Conservation (phyloP, 768 basidiomycete species). For the Porpolomopsis calyptriformis region DNA sequence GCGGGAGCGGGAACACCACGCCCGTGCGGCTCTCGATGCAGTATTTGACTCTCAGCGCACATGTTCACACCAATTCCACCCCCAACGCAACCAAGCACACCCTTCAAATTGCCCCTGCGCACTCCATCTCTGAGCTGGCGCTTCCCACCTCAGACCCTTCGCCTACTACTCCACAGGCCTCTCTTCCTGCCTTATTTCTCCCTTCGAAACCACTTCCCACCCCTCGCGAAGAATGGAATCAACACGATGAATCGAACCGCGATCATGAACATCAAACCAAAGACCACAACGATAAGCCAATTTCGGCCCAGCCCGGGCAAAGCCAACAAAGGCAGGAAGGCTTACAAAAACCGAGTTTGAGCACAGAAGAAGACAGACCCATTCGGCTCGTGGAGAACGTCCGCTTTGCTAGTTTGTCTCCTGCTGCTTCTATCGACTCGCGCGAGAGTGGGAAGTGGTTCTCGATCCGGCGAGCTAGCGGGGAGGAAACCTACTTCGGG, state of each 20-base stretch:
- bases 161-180: constrained; percentile 2
- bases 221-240: no score
- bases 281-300: neutral
- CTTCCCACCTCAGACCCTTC: constrained; percentile 14
- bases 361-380: constrained; percentile 27
- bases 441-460: neutral
- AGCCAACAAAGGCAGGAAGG: no score
- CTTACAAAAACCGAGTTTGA: constrained; percentile 13
- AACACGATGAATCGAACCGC: no score
- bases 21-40: constrained; percentile 7
- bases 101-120: constrained; percentile 39
- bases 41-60: neutral
- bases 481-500: neutral
- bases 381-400: constrained; percentile 47
- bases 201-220: constrained; percentile 2
- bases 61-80: constrained; percentile 10
- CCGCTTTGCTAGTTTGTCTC: constrained; percentile 25
- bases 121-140: constrained; percentile 33
- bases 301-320: no score
- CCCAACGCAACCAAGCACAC: constrained; percentile 3
- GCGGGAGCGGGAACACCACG: constrained; percentile 14
- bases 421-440: neutral
- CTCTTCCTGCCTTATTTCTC: constrained; percentile 4
- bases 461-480: constrained; percentile 1
- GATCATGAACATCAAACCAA: no score